Conservation (phyloP, 2,329 filamentous ascomycete genomes). For the Fusarium foetens region DNA sequence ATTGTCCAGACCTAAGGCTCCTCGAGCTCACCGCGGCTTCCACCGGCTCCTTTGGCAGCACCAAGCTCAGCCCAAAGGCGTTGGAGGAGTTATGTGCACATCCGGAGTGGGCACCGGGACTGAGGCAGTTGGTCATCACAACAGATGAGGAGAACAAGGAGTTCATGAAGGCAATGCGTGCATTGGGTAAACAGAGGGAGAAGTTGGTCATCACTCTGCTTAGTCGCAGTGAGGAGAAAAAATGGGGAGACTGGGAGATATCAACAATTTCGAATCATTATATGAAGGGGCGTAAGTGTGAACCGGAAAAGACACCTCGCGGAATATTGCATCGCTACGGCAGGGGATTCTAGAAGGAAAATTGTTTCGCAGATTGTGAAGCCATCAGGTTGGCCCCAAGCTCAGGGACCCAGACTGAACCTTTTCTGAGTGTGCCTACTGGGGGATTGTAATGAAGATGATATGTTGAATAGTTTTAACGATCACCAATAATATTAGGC, state of each 20-base stretch:
- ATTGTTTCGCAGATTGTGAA: no score
- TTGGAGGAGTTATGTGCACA: slow-evolving; percentile 13
- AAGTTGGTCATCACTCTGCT: neutral
- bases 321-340: neutral
- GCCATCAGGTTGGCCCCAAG: no score
- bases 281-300: slow-evolving; percentile 8
- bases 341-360: no score
- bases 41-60: accelerated
- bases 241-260: slow-evolving; percentile 26
- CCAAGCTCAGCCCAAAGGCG: neutral
- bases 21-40: slow-evolving; percentile 3
- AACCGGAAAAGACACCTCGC: neutral
- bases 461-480: no score
- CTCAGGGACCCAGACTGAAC: no score
- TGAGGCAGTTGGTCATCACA: slow-evolving; percentile 1
- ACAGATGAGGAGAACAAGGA: neutral
- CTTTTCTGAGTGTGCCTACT: no score
- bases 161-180: slow-evolving; percentile 31
- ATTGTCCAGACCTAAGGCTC: neutral
- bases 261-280: accelerated
- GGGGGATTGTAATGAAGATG: no score
- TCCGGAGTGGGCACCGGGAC: slow-evolving; percentile 15
- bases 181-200: slow-evolving; percentile 12
- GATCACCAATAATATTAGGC: no score
- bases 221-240: neutral